A percentile compares a stretch with the other conserved stretches of the same genome.
Conservation (phyloP, 768 basidiomycete species). For the Chalciporus piperatus region DNA sequence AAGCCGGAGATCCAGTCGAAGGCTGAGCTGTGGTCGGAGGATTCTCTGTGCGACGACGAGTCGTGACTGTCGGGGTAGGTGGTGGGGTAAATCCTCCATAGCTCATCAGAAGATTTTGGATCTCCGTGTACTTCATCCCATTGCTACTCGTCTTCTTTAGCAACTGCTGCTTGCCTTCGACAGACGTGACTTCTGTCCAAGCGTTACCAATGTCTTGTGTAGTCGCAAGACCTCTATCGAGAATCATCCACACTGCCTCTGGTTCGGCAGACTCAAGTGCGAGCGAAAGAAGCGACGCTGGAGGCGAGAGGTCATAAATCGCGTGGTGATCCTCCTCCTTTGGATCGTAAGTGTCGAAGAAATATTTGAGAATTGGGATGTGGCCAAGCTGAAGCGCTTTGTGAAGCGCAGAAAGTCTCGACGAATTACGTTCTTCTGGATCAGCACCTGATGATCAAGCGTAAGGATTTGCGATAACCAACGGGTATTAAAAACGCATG, state of each 20-base stretch:
- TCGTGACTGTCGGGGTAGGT: slow-evolving; percentile 27
- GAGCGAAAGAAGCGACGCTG: slow-evolving; percentile 49
- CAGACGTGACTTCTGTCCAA: slow-evolving; percentile 48
- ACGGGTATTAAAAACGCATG: slow-evolving; percentile 23
- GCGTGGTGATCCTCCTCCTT: slow-evolving; percentile 45
- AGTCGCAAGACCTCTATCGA: slow-evolving; percentile 54
- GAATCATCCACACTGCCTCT: slow-evolving; percentile 60
- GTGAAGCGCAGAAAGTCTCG: slow-evolving; percentile 64
- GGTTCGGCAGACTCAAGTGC: slow-evolving; percentile 62
- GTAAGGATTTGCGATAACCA: slow-evolving; percentile 17
- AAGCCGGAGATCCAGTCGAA: slow-evolving; percentile 6
- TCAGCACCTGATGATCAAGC: slow-evolving; percentile 55
- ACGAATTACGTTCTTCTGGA: slow-evolving; percentile 62
- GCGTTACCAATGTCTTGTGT: slow-evolving; percentile 47
- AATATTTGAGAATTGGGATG: slow-evolving; percentile 51
- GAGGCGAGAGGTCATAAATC: slow-evolving; percentile 45
- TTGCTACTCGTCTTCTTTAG: slow-evolving; percentile 26
- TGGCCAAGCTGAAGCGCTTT: slow-evolving; percentile 55
- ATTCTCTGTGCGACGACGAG: slow-evolving; percentile 3
- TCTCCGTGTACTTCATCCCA: slow-evolving; percentile 43
- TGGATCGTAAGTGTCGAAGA: slow-evolving; percentile 61
- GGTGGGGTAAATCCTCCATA: slow-evolving; percentile 52
- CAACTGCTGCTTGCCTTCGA: slow-evolving; percentile 26
- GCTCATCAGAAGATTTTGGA: slow-evolving; percentile 50
- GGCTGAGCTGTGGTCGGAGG: slow-evolving; percentile 15